Base-by-base conservation (phyloP, 2,329 filamentous ascomycete species). In the Dactylellina leptospora region DNA sequence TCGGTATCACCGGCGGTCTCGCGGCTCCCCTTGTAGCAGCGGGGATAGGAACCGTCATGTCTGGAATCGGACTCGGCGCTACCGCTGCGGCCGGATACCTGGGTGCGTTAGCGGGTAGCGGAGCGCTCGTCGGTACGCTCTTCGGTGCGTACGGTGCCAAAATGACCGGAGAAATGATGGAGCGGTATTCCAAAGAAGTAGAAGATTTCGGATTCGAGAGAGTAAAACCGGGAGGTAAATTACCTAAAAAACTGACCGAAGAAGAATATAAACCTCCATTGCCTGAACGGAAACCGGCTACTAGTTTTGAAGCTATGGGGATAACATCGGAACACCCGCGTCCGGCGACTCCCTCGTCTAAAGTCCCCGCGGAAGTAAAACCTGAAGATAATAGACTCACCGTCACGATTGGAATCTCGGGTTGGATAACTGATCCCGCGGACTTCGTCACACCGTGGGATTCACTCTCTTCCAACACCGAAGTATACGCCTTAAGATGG, bases 81-180 rank as follows among this genome's bases (percentile, higher is more conserved):
- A 88, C 88, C 1, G 87, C 88, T 20, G 89, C 91, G 9, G 91
- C 92, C 18, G 87, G 87, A 0, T 87, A 96, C 58, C 82, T 97
- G 0, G 93, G 93, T 9, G 85, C 88, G 16, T 84, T 97, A 77
- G 90, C 92, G 1, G 88, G 93, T 36, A 95, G 90, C 73, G 86
- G 88, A 3, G 85, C 95, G 13, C 83, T 92, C 42, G 89, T 96
- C 27, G 93, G 93, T 13, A 87, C 90, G 36, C 82, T 97, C 38
- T 97, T 97, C 77, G 95, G 95, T 6, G 91, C 95, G n/a, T 96
- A 96, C 78, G 90, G 90, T 44, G 88, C 89, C 0, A 86, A 88
- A 33, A 93, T 96, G 84, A 90, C 90, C 0, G 87, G 88, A 56
- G 89, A 92, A 78, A 91, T 93, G 84, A 90, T 97, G 84, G 91